Evolutionary conservation across 2,329 filamentous ascomycete genomes (phyloP).

Genomic region (Diaporthe citriasiana): DNA sequence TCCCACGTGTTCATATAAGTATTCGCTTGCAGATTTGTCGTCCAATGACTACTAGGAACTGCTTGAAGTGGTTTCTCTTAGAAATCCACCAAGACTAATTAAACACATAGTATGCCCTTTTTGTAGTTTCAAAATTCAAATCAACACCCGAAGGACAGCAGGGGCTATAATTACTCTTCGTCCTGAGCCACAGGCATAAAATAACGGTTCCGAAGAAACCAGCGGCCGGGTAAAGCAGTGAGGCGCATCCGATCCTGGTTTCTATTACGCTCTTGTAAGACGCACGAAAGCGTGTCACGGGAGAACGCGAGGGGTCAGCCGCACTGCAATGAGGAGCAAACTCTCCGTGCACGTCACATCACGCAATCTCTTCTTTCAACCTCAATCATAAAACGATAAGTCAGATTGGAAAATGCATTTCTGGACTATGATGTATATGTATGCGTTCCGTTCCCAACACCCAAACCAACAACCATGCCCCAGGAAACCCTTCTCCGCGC

Average conservation of each 20-base stretch:
- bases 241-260: slow-evolving; percentile 17
- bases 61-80: neutral
- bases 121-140: neutral
- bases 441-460: neutral
- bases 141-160: too few species aligned
- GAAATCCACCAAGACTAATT: neutral
- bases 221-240: neutral
- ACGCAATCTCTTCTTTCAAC: slow-evolving; percentile 2
- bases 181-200: neutral
- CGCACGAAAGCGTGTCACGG: slow-evolving; percentile 4
- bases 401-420: neutral
- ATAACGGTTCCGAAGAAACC: neutral
- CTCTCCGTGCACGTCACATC: slow-evolving; percentile 22
- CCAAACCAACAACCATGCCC: neutral
- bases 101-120: too few species aligned
- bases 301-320: slow-evolving; percentile 10
- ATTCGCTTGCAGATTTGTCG: too few species aligned
- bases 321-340: slow-evolving; percentile 17
- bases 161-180: neutral
- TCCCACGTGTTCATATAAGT: neutral
- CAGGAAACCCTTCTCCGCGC: neutral
- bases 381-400: slow-evolving; percentile 5
- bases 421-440: neutral
- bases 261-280: slow-evolving; percentile 32
- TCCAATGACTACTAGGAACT: neutral